Conservation (phyloP, 768 basidiomycete species). For the Pleurotus pulmonarius region DNA sequence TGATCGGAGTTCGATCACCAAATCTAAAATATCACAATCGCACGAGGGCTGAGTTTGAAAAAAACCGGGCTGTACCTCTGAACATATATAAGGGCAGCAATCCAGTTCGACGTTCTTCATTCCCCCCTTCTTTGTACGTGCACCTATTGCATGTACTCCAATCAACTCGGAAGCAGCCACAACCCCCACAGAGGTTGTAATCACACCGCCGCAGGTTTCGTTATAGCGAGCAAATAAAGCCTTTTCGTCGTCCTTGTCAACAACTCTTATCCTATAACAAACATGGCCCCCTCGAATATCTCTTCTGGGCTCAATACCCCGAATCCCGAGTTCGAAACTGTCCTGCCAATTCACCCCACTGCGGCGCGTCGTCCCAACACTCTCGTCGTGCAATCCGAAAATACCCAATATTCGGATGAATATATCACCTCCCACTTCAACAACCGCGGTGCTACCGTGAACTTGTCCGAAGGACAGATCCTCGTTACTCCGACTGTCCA, state of each 20-base stretch:
- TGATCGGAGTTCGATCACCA: background rate
- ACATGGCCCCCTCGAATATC: constrained; percentile 49
- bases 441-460: constrained; percentile 75
- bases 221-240: constrained; percentile 43
- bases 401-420: constrained; percentile 77
- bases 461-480: constrained; percentile 70
- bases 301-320: constrained; percentile 74
- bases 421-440: constrained; percentile 79
- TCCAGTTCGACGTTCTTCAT: background rate
- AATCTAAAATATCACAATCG: background rate
- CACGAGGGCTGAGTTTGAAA: background rate
- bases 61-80: background rate
- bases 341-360: constrained; percentile 78
- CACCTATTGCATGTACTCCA: constrained; percentile 87
- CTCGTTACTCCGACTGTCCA: constrained; percentile 75
- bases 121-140: constrained; percentile 28
- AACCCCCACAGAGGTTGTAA: constrained; percentile 86
- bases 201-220: constrained; percentile 72
- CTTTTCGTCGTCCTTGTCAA: constrained; percentile 19
- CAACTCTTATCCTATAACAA: constrained; percentile 14
- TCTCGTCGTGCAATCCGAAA: constrained; percentile 78
- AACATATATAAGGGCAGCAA: background rate
- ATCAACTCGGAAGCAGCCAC: constrained; percentile 87
- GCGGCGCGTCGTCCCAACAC: constrained; percentile 72
- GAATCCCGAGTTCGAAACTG: constrained; percentile 64